phyloP scores from a whole-genome alignment of 2,329 filamentous ascomycete species.

The Aureobasidium sp. region DNA sequence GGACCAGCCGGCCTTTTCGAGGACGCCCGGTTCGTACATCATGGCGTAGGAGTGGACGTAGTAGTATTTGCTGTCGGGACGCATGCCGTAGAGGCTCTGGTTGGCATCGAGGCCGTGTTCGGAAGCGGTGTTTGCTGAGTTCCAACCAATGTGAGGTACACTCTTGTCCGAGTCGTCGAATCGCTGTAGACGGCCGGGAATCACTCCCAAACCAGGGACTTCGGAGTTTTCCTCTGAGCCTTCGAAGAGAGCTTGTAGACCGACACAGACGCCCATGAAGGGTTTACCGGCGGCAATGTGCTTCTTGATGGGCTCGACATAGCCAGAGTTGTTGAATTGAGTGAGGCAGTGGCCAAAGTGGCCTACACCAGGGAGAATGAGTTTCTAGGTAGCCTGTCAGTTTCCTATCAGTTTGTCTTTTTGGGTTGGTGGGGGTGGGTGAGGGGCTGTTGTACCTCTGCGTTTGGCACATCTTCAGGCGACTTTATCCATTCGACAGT shows the following conservation, averaged over 20 bases:
- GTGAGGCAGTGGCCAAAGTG: conserved; percentile 95
- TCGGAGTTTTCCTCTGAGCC: conserved; percentile 70
- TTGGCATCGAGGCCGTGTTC: conserved; percentile 30
- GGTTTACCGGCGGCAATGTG: conserved; percentile 90
- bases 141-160: conserved; percentile 99
- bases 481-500: conserved; percentile 84
- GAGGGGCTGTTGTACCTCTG: conserved; percentile 53
- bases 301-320: conserved; percentile 68
- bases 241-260: conserved; percentile 81
- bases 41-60: conserved; percentile 95
- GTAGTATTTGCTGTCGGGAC: conserved; percentile 86
- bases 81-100: conserved; percentile 66
- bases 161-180: conserved; percentile 75
- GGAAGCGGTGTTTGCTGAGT: conserved; percentile 63
- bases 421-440: background rate
- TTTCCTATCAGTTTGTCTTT: background rate
- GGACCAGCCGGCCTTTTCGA: conserved; percentile 78
- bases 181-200: conserved; percentile 61
- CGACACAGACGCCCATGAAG: conserved; percentile 97
- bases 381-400: conserved; percentile 51
- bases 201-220: conserved; percentile 65
- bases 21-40: conserved; percentile 61
- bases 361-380: conserved; percentile 92
- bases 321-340: conserved; percentile 74
- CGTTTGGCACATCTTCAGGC: conserved; percentile 74